These are phyloP conservation scores for Fusarium sororula DNA, from an alignment of 2,329 filamentous ascomycete species.

Conservation along the genomic window DNA sequence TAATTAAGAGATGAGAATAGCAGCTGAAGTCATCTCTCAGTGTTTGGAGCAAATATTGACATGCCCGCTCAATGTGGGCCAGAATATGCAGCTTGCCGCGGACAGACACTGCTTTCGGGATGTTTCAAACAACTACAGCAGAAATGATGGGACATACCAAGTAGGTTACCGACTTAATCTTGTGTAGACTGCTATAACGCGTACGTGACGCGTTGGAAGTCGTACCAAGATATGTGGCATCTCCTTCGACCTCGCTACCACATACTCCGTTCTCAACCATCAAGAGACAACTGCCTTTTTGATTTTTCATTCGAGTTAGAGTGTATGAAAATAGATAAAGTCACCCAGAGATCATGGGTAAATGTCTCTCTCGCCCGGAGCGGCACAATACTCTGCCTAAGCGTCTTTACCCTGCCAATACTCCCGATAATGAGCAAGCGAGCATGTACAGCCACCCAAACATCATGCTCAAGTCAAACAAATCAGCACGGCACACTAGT, in stretches of 20 bases:
- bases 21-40: neutral
- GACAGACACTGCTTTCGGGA: neutral
- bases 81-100: neutral
- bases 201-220: neutral
- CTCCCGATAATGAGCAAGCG: neutral
- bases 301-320: neutral
- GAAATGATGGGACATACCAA: neutral
- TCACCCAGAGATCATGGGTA: neutral
- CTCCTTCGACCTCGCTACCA: neutral
- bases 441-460: neutral
- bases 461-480: neutral
- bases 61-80: neutral
- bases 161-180: neutral
- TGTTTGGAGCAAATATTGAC: no score
- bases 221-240: neutral
- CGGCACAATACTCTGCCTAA: neutral
- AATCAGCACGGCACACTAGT: neutral
- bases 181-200: no score
- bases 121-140: neutral
- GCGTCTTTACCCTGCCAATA: neutral
- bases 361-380: neutral
- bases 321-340: fast-evolving
- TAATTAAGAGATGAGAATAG: neutral
- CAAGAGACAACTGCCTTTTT: neutral
- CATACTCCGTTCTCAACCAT: neutral